Evolutionary conservation across 108 stramenopile genomes (phyloP).

Genomic region (Licmophora abbreviata): DNA sequence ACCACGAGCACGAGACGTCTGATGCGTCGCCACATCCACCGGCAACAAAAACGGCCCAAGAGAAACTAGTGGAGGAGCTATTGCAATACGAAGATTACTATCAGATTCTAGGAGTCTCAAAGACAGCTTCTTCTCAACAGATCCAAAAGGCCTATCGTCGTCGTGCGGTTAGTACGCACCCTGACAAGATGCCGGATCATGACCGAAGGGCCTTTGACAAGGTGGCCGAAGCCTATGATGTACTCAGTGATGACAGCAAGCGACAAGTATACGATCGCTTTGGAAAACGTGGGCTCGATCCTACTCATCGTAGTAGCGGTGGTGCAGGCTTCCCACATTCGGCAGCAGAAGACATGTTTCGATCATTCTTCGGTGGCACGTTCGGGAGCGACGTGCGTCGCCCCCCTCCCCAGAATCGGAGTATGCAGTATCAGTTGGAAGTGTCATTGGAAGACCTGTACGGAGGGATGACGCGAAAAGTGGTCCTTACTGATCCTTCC

Average conservation of each 20-base stretch:
- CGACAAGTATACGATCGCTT: slow-evolving; percentile 84
- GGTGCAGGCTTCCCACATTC: slow-evolving; percentile 8
- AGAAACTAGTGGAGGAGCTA: slow-evolving; percentile 27
- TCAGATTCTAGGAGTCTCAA: slow-evolving; percentile 26
- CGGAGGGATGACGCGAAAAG: slow-evolving; percentile 36
- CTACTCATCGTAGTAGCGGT: slow-evolving; percentile 14
- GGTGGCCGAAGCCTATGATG: slow-evolving; percentile 90
- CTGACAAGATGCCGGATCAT: slow-evolving; percentile 79
- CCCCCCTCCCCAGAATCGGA: slow-evolving; percentile 28
- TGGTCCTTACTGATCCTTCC: slow-evolving; percentile 27
- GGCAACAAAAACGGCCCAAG: no score
- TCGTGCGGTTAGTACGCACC: slow-evolving; percentile 84
- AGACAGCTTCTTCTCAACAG: slow-evolving; percentile 8
- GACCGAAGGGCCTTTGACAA: slow-evolving; percentile 85
- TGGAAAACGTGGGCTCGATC: slow-evolving; percentile 68
- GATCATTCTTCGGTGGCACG: slow-evolving; percentile 17
- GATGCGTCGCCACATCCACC: no score
- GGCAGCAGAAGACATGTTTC: slow-evolving; percentile 20
- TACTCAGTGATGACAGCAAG: slow-evolving; percentile 84
- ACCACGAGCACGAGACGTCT: no score
- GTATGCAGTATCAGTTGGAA: slow-evolving; percentile 63
- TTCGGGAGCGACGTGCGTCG: neutral
- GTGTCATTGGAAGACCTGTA: slow-evolving; percentile 80
- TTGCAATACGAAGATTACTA: slow-evolving; percentile 35
- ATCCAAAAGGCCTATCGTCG: slow-evolving; percentile 90